Percentiles rank a stretch among this genome's conserved stretches.
phyloP scores from a whole-genome alignment of 805 yeast species.

The Pichia californica region DNA sequence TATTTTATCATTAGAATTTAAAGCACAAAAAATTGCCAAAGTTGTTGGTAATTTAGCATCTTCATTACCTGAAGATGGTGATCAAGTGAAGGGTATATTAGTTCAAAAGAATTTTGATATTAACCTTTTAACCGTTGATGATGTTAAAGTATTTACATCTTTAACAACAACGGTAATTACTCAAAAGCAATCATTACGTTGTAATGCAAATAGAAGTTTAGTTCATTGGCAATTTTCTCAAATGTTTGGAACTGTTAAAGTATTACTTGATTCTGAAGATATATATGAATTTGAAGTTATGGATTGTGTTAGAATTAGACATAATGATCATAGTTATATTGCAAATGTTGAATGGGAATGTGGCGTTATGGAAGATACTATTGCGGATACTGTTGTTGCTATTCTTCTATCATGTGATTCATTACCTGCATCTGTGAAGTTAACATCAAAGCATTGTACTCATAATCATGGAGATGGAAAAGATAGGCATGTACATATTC shows the following conservation, averaged over 20 bases:
- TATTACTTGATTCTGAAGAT: constrained; percentile 48
- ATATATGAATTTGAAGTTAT: constrained; percentile 51
- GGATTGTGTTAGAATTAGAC: constrained; percentile 52
- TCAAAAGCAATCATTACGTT: constrained; percentile 72
- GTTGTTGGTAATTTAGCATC: constrained; percentile 51
- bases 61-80: constrained; percentile 33
- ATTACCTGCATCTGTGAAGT: constrained; percentile 89
- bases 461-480: constrained; percentile 15
- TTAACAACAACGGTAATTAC: constrained; percentile 77
- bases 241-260: constrained; percentile 85
- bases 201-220: constrained; percentile 74
- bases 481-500: too few species aligned
- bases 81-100: constrained; percentile 67
- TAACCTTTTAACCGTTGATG: constrained; percentile 75
- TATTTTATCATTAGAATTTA: constrained; percentile 65
- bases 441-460: constrained; percentile 55
- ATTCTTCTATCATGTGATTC: constrained; percentile 88
- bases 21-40: constrained; percentile 79
- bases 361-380: constrained; percentile 80
- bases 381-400: constrained; percentile 92
- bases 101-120: constrained; percentile 89
- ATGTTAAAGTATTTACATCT: constrained; percentile 83
- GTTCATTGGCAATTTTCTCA: constrained; percentile 87
- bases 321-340: constrained; percentile 36
- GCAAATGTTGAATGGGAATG: constrained; percentile 87